phyloP scores from a whole-genome alignment of 1,284 basidiomycete species.

The Ustanciosporium gigantosporum region DNA sequence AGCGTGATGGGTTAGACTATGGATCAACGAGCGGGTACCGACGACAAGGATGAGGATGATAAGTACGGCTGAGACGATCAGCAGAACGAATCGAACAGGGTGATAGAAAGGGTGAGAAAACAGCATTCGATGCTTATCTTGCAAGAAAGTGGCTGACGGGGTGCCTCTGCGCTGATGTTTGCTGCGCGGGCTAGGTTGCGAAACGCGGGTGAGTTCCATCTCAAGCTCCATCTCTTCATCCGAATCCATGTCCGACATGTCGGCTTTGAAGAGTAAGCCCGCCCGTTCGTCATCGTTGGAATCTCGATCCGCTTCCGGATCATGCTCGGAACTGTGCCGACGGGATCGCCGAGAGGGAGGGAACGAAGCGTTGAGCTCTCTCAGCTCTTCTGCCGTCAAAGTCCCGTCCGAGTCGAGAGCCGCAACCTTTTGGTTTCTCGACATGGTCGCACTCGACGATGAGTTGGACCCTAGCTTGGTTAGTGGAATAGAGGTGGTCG shows the following conservation, averaged over 20 bases:
- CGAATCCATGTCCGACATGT: not conserved
- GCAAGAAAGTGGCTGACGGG: not conserved
- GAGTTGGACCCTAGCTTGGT: too few species aligned
- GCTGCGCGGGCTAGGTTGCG: not conserved
- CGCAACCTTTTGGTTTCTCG: too few species aligned
- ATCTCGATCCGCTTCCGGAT: not conserved
- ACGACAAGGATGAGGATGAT: slow-evolving; percentile 1
- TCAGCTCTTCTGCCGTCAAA: not conserved
- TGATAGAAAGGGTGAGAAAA: slow-evolving; percentile 1
- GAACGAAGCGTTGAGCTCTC: not conserved
- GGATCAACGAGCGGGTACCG: not conserved
- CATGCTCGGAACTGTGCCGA: too few species aligned
- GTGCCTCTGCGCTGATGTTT: not conserved
- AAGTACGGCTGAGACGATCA: slow-evolving; percentile 4
- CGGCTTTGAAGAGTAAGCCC: not conserved
- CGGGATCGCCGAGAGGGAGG: too few species aligned
- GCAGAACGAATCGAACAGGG: slow-evolving; percentile 1
- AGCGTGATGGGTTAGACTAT: slow-evolving; percentile 5
- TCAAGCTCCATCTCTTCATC: not conserved
- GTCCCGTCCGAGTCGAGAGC: too few species aligned
- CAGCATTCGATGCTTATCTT: slow-evolving; percentile 1
- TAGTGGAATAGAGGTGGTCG: too few species aligned
- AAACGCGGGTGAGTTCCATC: not conserved
- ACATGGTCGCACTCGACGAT: too few species aligned
- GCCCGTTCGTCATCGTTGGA: not conserved